phyloP scores from a whole-genome alignment of 169 alveolate species.

The Eimeria maxima region DNA sequence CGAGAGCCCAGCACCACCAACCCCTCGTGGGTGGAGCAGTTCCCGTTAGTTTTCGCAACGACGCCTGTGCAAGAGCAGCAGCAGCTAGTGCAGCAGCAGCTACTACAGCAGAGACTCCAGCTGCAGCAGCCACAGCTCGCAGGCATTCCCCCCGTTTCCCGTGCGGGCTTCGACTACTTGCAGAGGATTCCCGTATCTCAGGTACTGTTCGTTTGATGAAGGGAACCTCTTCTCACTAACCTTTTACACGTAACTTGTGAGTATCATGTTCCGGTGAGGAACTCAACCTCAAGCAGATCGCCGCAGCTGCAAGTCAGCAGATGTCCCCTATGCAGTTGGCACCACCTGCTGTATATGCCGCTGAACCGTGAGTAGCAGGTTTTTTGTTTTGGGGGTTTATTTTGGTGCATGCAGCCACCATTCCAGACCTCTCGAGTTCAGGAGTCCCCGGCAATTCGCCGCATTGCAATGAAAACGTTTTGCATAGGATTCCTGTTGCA shows the following conservation, averaged over 20 bases:
- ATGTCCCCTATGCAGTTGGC: background rate
- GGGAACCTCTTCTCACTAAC: background rate
- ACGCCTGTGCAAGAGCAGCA: conserved; percentile 16
- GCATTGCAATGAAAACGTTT: background rate
- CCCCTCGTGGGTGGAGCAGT: conserved; percentile 49
- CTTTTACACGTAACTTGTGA: background rate
- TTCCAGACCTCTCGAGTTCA: conserved; percentile 38
- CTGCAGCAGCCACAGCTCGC: conserved; percentile 8
- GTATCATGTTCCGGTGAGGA: background rate
- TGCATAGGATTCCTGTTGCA: too few relatives aligned
- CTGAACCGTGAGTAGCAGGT: background rate
- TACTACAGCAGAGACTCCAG: background rate
- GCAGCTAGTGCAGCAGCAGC: background rate
- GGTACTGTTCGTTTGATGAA: conserved; percentile 1
- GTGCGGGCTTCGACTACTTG: background rate
- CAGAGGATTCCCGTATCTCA: background rate
- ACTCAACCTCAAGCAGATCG: conserved; percentile 7
- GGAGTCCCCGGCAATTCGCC: conserved; percentile 24
- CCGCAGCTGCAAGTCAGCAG: background rate
- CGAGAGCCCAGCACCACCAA: background rate
- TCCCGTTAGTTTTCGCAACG: background rate
- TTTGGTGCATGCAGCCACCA: background rate
- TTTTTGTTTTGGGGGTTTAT: background rate
- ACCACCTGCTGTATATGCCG: background rate
- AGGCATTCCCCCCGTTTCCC: conserved; percentile 10